These are phyloP conservation scores for Kuraishia cidri DNA, from an alignment of 805 yeast genomes.

Conservation along the genomic window DNA sequence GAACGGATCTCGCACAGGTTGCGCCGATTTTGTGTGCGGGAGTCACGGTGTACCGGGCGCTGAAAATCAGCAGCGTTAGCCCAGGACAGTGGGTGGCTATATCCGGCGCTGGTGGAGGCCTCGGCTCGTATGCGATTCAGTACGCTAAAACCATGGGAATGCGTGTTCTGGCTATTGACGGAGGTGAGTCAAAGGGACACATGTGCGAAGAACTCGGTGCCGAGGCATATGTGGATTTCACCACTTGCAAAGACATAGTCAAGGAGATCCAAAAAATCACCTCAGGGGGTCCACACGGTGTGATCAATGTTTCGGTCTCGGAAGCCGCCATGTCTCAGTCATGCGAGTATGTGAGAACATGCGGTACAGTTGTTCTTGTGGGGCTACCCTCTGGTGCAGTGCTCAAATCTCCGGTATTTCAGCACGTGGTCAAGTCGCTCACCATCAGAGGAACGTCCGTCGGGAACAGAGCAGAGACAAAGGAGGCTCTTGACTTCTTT, in stretches of 20 bases:
- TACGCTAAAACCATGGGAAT: constrained; percentile 41
- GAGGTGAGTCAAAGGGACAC: constrained; percentile 34
- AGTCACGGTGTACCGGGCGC: constrained; percentile 84
- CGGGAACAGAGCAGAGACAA: constrained; percentile 50
- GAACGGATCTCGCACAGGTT: constrained; percentile 63
- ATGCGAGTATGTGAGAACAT: constrained; percentile 29
- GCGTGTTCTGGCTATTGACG: constrained; percentile 38
- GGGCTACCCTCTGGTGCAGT: constrained; percentile 58
- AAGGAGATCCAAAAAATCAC: constrained; percentile 29
- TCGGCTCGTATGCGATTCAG: constrained; percentile 41
- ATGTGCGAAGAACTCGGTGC: constrained; percentile 32
- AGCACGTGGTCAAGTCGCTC: constrained; percentile 43
- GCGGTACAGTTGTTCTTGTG: constrained; percentile 51
- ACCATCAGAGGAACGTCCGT: constrained; percentile 48
- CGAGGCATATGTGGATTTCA: constrained; percentile 36
- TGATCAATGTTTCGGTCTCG: constrained; percentile 42
- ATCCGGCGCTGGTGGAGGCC: constrained; percentile 45
- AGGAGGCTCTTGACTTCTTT: constrained; percentile 49
- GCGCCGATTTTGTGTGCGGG: constrained; percentile 90
- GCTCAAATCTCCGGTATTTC: constrained; percentile 39
- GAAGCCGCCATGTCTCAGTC: constrained; percentile 35
- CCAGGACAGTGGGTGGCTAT: constrained; percentile 45
- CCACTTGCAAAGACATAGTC: constrained; percentile 24
- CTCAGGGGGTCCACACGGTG: constrained; percentile 43
- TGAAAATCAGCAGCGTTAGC: constrained; percentile 46